Percentiles rank a stretch among this genome's conserved stretches.
Conservation (phyloP, 179 eudicot species). For the Actinidia arguta region DNA sequence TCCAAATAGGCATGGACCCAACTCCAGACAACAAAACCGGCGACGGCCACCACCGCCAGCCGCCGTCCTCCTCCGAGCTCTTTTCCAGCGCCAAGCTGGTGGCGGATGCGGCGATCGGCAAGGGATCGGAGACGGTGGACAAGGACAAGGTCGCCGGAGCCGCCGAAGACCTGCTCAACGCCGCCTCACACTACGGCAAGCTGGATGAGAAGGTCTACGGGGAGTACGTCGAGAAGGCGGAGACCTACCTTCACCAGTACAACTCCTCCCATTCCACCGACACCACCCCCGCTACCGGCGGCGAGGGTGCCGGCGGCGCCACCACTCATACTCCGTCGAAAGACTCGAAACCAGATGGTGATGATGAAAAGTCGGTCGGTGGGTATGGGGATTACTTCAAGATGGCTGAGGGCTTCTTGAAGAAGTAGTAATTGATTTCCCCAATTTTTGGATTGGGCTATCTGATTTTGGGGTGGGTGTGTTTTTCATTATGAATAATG, state of each 20-base stretch:
- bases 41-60: neutral
- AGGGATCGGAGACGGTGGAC: constrained; percentile 27
- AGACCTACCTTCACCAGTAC: constrained; percentile 44
- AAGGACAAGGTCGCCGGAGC: constrained; percentile 56
- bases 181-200: constrained; percentile 49
- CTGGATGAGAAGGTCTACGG: constrained; percentile 47
- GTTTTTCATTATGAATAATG: too few relatives aligned
- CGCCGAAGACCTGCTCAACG: constrained; percentile 50
- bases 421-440: constrained; percentile 9
- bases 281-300: neutral
- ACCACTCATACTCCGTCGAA: too few relatives aligned
- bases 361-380: neutral
- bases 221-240: constrained; percentile 55
- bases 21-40: constrained; percentile 31
- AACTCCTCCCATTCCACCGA: constrained; percentile 9
- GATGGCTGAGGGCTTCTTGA: constrained; percentile 21
- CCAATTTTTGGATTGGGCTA: neutral
- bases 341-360: neutral
- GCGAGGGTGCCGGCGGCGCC: neutral
- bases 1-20: constrained; percentile 15
- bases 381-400: constrained; percentile 18
- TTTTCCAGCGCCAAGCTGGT: constrained; percentile 61
- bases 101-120: constrained; percentile 25
- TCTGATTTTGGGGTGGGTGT: too few relatives aligned
- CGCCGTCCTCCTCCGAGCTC: constrained; percentile 31